A percentile compares a stretch with the other conserved stretches of the same genome.
Evolutionary conservation across 2,329 filamentous ascomycete genomes (phyloP).

Genomic region (Sclerotinia borealis): DNA sequence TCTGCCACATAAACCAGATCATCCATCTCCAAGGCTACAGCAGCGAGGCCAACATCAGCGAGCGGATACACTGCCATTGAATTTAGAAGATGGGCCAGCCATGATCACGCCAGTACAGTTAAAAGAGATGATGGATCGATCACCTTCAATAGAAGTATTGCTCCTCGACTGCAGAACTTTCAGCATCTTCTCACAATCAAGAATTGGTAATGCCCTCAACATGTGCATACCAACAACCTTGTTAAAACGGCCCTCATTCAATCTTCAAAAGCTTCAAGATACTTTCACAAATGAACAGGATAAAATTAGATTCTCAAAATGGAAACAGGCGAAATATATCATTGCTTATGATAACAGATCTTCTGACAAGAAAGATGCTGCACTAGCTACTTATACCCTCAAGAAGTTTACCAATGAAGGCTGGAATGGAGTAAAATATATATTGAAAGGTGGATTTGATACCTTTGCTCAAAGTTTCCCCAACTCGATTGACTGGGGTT

Average conservation of each 20-base stretch:
- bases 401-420: conserved; percentile 89
- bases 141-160: conserved; percentile 41
- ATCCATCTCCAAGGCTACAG: conserved; percentile 33
- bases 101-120: conserved; percentile 52
- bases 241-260: conserved; percentile 84
- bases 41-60: conserved; percentile 28
- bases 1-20: conserved; percentile 42
- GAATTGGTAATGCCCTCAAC: conserved; percentile 77
- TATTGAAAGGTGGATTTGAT: conserved; percentile 77
- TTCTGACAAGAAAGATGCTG: conserved; percentile 71
- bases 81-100: conserved; percentile 41
- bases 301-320: conserved; percentile 66
- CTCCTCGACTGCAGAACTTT: conserved; percentile 82
- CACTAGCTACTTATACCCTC: conserved; percentile 75
- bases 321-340: conserved; percentile 69
- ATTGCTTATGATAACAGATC: conserved; percentile 83
- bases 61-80: conserved; percentile 49
- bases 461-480: conserved; percentile 66
- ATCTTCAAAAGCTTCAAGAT: conserved; percentile 77
- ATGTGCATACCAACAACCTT: conserved; percentile 93
- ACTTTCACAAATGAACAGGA: conserved; percentile 73
- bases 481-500: conserved; percentile 51
- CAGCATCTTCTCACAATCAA: conserved; percentile 70
- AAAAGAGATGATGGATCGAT: conserved; percentile 47
- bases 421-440: conserved; percentile 65